These are phyloP conservation scores for Phytophthora capsici DNA, from an alignment of 352 stramenopile species.

Conservation along the genomic window DNA sequence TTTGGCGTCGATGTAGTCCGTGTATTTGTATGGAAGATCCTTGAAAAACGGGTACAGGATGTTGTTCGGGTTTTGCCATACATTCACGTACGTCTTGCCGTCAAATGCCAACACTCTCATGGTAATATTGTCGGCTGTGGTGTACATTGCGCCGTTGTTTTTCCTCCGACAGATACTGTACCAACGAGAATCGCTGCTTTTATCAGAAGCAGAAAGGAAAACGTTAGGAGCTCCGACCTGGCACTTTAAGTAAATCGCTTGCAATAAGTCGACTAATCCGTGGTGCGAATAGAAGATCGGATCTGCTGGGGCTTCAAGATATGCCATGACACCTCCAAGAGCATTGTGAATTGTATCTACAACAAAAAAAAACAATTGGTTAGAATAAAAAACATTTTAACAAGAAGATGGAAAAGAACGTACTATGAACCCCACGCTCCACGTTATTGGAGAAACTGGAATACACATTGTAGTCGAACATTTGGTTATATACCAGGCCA, in stretches of 20 bases:
- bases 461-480: conserved; percentile 45
- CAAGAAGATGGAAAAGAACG: conserved; percentile 6
- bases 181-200: conserved; percentile 41
- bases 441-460: conserved; percentile 37
- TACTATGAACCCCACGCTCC: conserved; percentile 62
- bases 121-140: conserved; percentile 28
- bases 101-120: conserved; percentile 29
- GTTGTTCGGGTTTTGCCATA: conserved; percentile 45
- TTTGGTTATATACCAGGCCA: conserved; percentile 45
- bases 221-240: conserved; percentile 39
- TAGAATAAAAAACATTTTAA: not conserved
- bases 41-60: conserved; percentile 74
- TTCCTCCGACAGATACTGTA: conserved; percentile 36
- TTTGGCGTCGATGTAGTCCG: conserved; percentile 56
- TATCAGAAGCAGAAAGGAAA: conserved; percentile 28
- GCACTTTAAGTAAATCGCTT: conserved; percentile 68
- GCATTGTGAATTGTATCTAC: conserved; percentile 54
- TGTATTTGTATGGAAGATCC: conserved; percentile 49
- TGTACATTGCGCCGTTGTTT: conserved; percentile 22
- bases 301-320: conserved; percentile 52
- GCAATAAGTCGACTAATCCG: conserved; percentile 48
- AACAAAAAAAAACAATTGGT: not conserved
- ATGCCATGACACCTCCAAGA: conserved; percentile 53
- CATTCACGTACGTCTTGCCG: conserved; percentile 38
- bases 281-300: conserved; percentile 69